Evolutionary conservation across 164 flowering plant genomes (phyloP).

Genomic region (Vitis vinifera): ASM3070453v1 NC_081822.1:7061501-7062000

Average conservation of each 20-base stretch:
- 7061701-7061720: slow-evolving; percentile 1
- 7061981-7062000: slow-evolving; percentile 9
- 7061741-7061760: slow-evolving; percentile 6
- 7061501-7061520: not conserved
- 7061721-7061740: not conserved
- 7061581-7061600: slow-evolving; percentile 22
- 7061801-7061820: not conserved
- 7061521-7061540: slow-evolving; percentile 17
- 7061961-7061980: not conserved
- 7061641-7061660: not conserved
- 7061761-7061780: slow-evolving; percentile 7
- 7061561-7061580: slow-evolving; percentile 20
- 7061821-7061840: slow-evolving; percentile 5
- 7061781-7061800: slow-evolving; percentile 25
- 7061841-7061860: not conserved
- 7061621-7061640: slow-evolving; percentile 12
- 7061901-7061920: slow-evolving; percentile 8
- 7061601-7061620: slow-evolving; percentile 41
- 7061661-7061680: not conserved
- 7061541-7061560: slow-evolving; percentile 2
- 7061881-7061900: slow-evolving; percentile 22
- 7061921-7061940: slow-evolving; percentile 7
- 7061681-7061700: slow-evolving; percentile 3
- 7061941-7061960: slow-evolving; percentile 13
- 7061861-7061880: slow-evolving; percentile 1